Evolutionary conservation across 768 basidiomycete species (phyloP).

Genomic region (Dentipellis fragilis): DNA sequence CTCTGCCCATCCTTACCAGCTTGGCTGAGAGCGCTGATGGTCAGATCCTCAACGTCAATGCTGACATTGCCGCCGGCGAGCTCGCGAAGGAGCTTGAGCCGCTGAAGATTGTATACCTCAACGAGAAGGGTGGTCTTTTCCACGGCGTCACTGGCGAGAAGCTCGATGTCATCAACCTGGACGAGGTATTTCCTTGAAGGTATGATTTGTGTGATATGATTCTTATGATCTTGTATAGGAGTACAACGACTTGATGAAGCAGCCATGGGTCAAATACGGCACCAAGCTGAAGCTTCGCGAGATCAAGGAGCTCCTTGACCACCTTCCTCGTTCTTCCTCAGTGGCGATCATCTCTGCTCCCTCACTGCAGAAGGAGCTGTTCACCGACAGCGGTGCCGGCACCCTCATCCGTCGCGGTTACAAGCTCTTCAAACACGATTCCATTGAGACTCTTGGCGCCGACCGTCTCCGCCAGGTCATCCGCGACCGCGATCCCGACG

Average conservation of each 20-base stretch:
- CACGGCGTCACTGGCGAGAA: slow-evolving; percentile 97
- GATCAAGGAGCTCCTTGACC: slow-evolving; percentile 97
- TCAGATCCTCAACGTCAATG: slow-evolving; percentile 99
- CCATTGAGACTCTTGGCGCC: slow-evolving; percentile 76
- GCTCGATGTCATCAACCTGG: slow-evolving; percentile 91
- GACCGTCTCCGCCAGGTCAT: slow-evolving; percentile 93
- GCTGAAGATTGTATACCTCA: slow-evolving; percentile 96
- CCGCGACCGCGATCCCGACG: slow-evolving; percentile 91
- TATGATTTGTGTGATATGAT: not conserved
- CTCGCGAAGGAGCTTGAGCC: slow-evolving; percentile 97
- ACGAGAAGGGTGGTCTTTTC: slow-evolving; percentile 97
- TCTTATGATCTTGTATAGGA: slow-evolving; percentile 41
- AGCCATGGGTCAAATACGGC: slow-evolving; percentile 98
- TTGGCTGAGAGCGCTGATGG: slow-evolving; percentile 91
- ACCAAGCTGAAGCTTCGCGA: slow-evolving; percentile 98
- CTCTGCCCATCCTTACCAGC: slow-evolving; percentile 90
- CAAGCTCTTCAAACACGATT: slow-evolving; percentile 87
- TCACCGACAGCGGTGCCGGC: slow-evolving; percentile 96
- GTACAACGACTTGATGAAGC: slow-evolving; percentile 93
- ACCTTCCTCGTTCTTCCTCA: slow-evolving; percentile 94
- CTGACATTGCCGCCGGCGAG: slow-evolving; percentile 96
- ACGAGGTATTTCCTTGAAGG: slow-evolving; percentile 52
- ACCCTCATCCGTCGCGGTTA: slow-evolving; percentile 97
- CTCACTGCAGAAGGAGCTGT: slow-evolving; percentile 92
- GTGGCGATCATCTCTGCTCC: slow-evolving; percentile 95